Conservation (phyloP, 768 basidiomycete genomes). For the Lanmaoa rubissima region DNA sequence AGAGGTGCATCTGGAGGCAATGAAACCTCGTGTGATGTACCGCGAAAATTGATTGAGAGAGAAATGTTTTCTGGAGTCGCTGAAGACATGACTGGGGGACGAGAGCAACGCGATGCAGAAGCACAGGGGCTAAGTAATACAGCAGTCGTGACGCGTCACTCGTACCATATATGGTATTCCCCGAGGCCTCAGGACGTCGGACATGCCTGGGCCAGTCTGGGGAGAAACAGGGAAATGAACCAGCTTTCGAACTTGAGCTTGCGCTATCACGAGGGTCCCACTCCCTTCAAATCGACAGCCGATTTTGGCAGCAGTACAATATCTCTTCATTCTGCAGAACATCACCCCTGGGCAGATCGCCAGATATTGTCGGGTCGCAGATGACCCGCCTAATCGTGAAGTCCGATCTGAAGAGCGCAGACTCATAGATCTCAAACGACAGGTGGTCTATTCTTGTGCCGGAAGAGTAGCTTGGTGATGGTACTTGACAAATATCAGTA, state of each 20-base stretch:
- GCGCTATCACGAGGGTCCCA: too few relatives aligned
- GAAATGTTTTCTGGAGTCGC: conserved; percentile 9
- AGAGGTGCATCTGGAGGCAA: conserved; percentile 52
- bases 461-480: not conserved
- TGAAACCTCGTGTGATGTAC: conserved; percentile 45
- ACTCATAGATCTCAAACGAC: conserved; percentile 2
- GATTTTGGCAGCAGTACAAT: too few relatives aligned
- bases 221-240: too few relatives aligned
- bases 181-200: too few relatives aligned
- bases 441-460: not conserved
- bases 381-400: conserved; percentile 2
- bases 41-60: conserved; percentile 45
- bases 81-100: conserved; percentile 11
- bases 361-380: conserved; percentile 8
- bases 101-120: not conserved
- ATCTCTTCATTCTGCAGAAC: not conserved
- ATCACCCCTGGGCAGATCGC: conserved; percentile 13
- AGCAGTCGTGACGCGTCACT: conserved; percentile 2
- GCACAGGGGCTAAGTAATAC: conserved; percentile 14
- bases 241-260: too few relatives aligned
- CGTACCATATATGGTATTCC: not conserved
- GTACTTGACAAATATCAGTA: conserved; percentile 7
- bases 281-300: too few relatives aligned
- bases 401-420: conserved; percentile 7
- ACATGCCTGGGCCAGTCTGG: too few relatives aligned